Base-by-base conservation (phyloP, 805 yeast species). In the Kluyveromyces dobzhanskii region DNA sequence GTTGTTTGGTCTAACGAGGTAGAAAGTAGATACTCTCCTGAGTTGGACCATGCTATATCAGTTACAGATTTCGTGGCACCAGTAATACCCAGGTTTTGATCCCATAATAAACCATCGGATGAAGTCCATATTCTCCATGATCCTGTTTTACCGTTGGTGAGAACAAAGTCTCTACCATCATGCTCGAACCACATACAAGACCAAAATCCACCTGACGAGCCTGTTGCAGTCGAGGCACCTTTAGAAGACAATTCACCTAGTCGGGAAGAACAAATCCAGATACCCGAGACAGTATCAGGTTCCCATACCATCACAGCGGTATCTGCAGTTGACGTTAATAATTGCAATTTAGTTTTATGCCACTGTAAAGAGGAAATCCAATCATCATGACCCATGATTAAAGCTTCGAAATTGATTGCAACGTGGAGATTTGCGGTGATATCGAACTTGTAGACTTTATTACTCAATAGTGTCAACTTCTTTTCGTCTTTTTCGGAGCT, bases 201-300 rank as follows among this genome's bases (percentile, higher is more conserved):
- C 80, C 80, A 76, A 49, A 78, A 77, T 6, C 84, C 84, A 53
- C 85, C 85, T 4, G 80, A 78, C 0, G 98, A 82, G 5, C 99
- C 99, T 0, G 98, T 92, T 3, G 98, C 98, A 0, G 98, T 87
- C 3, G 95, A 83, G 0, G 99, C 96, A 51, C 99, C 99, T 61
- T 92, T 90, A 36, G 87, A 82, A 31, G 95, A 81, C 44, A 92
- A 70, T 51, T 94, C 97, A 33, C 99, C 99, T 14, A 92, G 64
- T 48, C 97, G 67, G 14, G 79, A 66, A 7, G 71, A 70, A 37
- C 94, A 82, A 16, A 84, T 69, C 98, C 98, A 92, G 34, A 92
- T 79, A 3, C 96, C 96, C 4, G 94, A 83, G 2, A 73, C 69
- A 33, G 65, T 66, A 59, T 90, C 97, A 45, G 94, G 90, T 53